phyloP scores from a whole-genome alignment of 2,329 filamentous ascomycete species.

The Hypoxylon sp. region DNA sequence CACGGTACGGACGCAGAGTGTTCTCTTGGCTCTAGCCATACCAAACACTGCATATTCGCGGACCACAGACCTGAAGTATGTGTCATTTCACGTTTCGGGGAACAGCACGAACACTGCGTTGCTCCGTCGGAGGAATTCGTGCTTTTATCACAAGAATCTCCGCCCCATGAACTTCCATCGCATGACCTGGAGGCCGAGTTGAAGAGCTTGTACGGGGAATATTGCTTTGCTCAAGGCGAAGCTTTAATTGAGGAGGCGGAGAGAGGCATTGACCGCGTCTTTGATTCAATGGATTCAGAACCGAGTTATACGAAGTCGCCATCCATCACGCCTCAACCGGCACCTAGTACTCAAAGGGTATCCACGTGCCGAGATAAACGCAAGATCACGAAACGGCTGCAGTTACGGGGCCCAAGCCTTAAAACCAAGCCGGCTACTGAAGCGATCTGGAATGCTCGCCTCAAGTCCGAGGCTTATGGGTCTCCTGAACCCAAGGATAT shows the following conservation, averaged over 20 bases:
- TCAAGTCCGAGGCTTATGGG: neutral
- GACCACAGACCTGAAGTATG: slow-evolving; percentile 40
- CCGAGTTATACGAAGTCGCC: neutral
- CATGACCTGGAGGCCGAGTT: neutral
- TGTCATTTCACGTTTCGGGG: slow-evolving; percentile 36
- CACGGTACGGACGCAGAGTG: slow-evolving; percentile 47
- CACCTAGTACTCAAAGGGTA: neutral
- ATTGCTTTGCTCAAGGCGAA: slow-evolving; percentile 9
- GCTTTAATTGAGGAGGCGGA: slow-evolving; percentile 1
- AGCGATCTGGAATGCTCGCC: neutral
- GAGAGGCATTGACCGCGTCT: neutral
- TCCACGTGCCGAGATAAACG: neutral
- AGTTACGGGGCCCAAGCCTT: neutral
- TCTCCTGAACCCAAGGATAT: slow-evolving; percentile 26
- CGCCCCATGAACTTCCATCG: neutral
- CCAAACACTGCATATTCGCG: slow-evolving; percentile 48
- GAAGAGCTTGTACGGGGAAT: neutral
- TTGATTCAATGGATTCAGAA: slow-evolving; percentile 7
- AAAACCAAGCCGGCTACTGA: neutral
- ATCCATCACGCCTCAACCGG: neutral
- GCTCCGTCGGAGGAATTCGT: neutral
- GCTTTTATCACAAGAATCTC: no score
- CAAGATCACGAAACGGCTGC: neutral
- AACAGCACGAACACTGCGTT: slow-evolving; percentile 38
- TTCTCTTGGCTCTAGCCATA: slow-evolving; percentile 40